phyloP scores from a whole-genome alignment of 441 rosid species.

The Gossypium davidsonii region DNA sequence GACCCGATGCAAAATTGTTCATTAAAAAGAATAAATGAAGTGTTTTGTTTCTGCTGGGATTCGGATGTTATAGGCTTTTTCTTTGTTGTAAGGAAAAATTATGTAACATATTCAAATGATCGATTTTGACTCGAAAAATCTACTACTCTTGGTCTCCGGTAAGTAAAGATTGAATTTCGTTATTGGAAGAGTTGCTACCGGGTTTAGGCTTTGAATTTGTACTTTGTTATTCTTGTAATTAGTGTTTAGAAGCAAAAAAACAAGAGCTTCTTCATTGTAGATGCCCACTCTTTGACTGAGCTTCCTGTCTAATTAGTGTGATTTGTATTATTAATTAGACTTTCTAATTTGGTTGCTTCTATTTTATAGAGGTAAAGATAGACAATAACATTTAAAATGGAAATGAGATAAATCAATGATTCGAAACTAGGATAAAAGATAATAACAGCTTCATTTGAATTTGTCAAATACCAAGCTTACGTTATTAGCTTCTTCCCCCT shows the following conservation, averaged over 20 bases:
- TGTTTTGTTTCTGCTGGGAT: background rate
- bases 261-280: background rate
- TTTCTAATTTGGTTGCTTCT: background rate
- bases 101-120: no score
- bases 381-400: no score
- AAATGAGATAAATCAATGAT: no score
- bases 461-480: no score
- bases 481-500: no score
- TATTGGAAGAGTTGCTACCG: background rate
- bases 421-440: no score
- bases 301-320: background rate
- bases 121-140: no score
- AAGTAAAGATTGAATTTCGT: background rate
- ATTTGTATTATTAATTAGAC: background rate
- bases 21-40: background rate
- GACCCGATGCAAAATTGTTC: background rate
- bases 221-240: background rate
- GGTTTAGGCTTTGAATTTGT: background rate
- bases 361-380: no score
- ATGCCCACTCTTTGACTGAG: background rate
- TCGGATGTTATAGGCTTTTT: background rate
- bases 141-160: background rate
- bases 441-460: no score
- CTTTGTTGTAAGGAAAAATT: background rate
- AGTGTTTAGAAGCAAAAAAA: background rate